A percentile compares a stretch with the other conserved stretches of the same genome.
These are phyloP conservation scores for Colletotrichum sp. DNA, from an alignment of 2,329 filamentous ascomycete species.

Conservation along the genomic window DNA sequence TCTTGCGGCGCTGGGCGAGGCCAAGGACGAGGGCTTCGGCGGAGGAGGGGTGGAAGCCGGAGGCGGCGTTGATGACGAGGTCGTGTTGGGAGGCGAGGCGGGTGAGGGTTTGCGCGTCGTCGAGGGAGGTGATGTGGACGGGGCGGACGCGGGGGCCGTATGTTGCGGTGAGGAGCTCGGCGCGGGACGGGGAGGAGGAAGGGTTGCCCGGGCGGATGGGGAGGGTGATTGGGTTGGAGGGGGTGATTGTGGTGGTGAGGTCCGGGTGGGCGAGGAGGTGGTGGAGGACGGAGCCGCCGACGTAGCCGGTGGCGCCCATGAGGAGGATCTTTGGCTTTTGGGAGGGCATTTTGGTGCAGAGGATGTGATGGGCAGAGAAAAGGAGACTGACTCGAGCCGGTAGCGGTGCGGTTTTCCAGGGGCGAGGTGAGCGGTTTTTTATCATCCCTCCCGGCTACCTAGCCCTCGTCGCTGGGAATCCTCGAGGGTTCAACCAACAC, in stretches of 20 bases:
- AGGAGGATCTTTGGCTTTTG: slow-evolving; percentile 15
- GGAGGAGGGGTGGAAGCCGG: slow-evolving; percentile 33
- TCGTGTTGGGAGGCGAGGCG: slow-evolving; percentile 21
- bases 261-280: slow-evolving; percentile 5
- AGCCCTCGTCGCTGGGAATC: neutral
- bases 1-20: slow-evolving; percentile 31
- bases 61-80: slow-evolving; percentile 41
- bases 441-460: neutral
- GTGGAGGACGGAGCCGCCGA: slow-evolving; percentile 24
- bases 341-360: neutral
- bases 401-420: neutral
- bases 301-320: slow-evolving; percentile 23
- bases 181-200: neutral
- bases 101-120: slow-evolving; percentile 8
- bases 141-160: slow-evolving; percentile 16
- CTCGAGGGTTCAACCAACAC: neutral
- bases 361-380: neutral
- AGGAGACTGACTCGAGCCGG: neutral
- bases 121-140: slow-evolving; percentile 7
- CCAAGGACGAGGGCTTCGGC: slow-evolving; percentile 40
- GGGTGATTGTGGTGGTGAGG: neutral
- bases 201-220: neutral
- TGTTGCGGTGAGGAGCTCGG: neutral
- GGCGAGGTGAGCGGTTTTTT: neutral
- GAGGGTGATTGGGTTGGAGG: neutral